Evolutionary conservation across 148 eudicot genomes (phyloP).

Genomic region (Simmondsia chinensis): DNA sequence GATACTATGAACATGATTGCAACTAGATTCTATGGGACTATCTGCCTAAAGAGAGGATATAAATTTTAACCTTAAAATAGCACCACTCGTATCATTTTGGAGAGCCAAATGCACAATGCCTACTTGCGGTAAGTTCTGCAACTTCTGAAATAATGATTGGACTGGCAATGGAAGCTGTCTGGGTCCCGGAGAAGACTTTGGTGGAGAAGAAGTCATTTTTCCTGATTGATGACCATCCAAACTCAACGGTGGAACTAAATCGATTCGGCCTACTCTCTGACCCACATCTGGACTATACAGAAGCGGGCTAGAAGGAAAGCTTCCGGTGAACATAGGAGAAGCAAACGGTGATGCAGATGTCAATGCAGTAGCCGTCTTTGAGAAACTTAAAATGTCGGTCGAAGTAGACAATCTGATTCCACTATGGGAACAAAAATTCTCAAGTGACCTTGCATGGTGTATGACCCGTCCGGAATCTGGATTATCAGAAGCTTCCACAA

Average conservation of each 20-base stretch:
- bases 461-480: conserved; percentile 89
- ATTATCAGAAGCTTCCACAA: conserved; percentile 85
- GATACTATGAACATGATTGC: too few relatives aligned
- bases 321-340: conserved; percentile 93
- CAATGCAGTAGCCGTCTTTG: conserved; percentile 46
- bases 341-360: conserved; percentile 58
- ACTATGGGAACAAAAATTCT: conserved; percentile 62
- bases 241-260: conserved; percentile 85
- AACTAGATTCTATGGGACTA: too few relatives aligned
- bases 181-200: conserved; percentile 58
- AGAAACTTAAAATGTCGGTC: conserved; percentile 34
- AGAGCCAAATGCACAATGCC: conserved; percentile 89
- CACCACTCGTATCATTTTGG: conserved; percentile 84
- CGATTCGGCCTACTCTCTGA: conserved; percentile 52
- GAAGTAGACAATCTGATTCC: conserved; percentile 57
- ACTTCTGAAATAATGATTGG: conserved; percentile 56
- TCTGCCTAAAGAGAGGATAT: neutral
- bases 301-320: conserved; percentile 90
- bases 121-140: conserved; percentile 77
- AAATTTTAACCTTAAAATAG: conserved; percentile 61
- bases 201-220: conserved; percentile 54
- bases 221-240: conserved; percentile 74
- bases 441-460: conserved; percentile 87
- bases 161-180: conserved; percentile 65
- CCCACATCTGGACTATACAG: conserved; percentile 75